Conservation (phyloP, 495 filamentous ascomycete species). For the Pyronema domesticum region DNA sequence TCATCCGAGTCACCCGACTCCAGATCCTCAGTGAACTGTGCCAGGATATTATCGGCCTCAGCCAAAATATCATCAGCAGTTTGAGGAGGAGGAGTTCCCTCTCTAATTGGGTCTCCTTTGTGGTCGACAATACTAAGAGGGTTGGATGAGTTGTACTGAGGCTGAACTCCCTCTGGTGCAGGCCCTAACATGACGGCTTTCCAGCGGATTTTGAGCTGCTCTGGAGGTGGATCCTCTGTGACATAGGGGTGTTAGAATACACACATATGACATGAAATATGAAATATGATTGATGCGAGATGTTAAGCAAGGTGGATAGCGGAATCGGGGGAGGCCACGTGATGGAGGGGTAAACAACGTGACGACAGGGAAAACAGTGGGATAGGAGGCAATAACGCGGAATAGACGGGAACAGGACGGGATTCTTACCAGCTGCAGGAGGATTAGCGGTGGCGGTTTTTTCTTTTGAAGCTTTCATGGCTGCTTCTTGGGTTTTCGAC, state of each 20-base stretch:
- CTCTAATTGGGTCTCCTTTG: neutral
- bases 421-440: neutral
- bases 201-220: neutral
- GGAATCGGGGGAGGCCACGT: too few relatives aligned
- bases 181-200: neutral
- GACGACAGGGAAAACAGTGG: neutral
- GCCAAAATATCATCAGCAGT: neutral
- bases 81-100: neutral
- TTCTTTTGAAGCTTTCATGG: neutral
- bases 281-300: too few relatives aligned
- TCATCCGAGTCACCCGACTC: neutral
- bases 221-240: neutral
- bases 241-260: neutral
- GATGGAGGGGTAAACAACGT: neutral
- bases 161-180: neutral
- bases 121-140: neutral
- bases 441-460: neutral
- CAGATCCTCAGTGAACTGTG: neutral
- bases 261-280: neutral
- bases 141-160: neutral
- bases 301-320: too few relatives aligned
- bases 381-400: neutral
- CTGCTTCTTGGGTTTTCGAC: neutral
- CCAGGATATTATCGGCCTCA: neutral
- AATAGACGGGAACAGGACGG: neutral